Conservation (phyloP, 1,139 yeast genomes). For the Trichomonascaceae sp. region DNA sequence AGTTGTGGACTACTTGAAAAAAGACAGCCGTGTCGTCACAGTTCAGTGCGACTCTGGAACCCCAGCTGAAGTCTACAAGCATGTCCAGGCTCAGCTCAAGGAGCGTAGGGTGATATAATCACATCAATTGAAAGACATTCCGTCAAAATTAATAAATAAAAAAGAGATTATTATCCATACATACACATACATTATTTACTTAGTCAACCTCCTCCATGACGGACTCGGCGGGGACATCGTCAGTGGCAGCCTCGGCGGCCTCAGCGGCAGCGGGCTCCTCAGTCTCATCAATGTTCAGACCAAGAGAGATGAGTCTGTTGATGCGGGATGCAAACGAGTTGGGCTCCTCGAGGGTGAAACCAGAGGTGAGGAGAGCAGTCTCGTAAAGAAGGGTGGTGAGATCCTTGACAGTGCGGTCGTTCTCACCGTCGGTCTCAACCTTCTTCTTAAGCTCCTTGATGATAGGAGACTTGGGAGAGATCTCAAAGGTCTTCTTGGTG, state of each 20-base stretch:
- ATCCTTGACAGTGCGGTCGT: conserved; percentile 97
- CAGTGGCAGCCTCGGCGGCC: conserved; percentile 39
- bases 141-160: too few relatives aligned
- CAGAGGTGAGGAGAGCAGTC: conserved; percentile 96
- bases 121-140: too few relatives aligned
- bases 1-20: conserved; percentile 69
- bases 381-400: conserved; percentile 92
- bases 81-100: too few relatives aligned
- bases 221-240: conserved; percentile 57
- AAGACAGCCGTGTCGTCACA: conserved; percentile 61
- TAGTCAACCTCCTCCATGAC: conserved; percentile 99
- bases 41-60: conserved; percentile 58
- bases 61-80: conserved; percentile 57
- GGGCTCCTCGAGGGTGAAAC: conserved; percentile 98
- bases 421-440: conserved; percentile 95
- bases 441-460: conserved; percentile 91
- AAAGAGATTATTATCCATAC: too few relatives aligned
- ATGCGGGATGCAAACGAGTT: conserved; percentile 94
- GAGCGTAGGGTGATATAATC: too few relatives aligned
- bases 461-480: conserved; percentile 92
- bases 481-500: conserved; percentile 97
- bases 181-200: too few relatives aligned
- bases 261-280: conserved; percentile 44
- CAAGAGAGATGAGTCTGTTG: conserved; percentile 94
- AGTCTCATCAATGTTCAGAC: conserved; percentile 94